Conservation (phyloP, 2,329 filamentous ascomycete species). For the Paraphoma sp. region DNA sequence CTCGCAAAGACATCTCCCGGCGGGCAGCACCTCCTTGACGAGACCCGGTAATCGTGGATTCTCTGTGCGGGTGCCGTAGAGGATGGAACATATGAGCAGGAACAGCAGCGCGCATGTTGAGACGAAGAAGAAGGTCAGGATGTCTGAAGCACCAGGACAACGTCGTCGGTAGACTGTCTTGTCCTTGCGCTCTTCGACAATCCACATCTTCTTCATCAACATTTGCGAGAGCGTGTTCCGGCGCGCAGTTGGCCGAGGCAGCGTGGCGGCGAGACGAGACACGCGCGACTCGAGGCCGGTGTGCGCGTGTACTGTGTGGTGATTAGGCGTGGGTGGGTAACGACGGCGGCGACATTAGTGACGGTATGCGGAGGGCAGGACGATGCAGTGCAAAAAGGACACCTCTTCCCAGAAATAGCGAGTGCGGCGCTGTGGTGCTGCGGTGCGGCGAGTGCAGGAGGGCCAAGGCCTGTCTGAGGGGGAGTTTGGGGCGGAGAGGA, state of each 20-base stretch:
- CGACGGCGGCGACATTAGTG: conserved; percentile 27
- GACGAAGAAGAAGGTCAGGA: conserved; percentile 37
- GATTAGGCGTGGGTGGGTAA: conserved; percentile 8
- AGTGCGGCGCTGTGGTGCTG: not conserved
- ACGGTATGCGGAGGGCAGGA: not conserved
- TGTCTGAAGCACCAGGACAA: conserved; percentile 28
- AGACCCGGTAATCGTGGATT: conserved; percentile 34
- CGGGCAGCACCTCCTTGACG: conserved; percentile 40
- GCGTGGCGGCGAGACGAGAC: conserved; percentile 15
- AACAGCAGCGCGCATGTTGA: conserved; percentile 36
- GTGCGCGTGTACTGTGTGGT: conserved; percentile 17
- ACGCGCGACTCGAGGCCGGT: conserved; percentile 17
- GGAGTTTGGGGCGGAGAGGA: not conserved
- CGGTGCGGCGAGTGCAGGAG: not conserved
- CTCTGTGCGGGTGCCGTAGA: conserved; percentile 43
- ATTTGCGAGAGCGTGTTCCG: conserved; percentile 15
- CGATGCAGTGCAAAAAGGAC: not conserved
- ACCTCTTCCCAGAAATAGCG: not conserved
- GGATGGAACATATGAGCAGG: conserved; percentile 39
- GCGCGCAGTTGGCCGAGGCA: conserved; percentile 13
- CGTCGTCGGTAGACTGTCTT: conserved; percentile 38
- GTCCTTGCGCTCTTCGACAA: conserved; percentile 31
- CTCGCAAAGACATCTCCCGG: conserved; percentile 41
- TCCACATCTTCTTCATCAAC: conserved; percentile 32
- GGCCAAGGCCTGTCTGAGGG: conserved; percentile 2